These are phyloP conservation scores for Pseudoscleropodium purum DNA, from an alignment of 225 moss, liverwort and hornwort genomes.

Conservation along the genomic window DNA sequence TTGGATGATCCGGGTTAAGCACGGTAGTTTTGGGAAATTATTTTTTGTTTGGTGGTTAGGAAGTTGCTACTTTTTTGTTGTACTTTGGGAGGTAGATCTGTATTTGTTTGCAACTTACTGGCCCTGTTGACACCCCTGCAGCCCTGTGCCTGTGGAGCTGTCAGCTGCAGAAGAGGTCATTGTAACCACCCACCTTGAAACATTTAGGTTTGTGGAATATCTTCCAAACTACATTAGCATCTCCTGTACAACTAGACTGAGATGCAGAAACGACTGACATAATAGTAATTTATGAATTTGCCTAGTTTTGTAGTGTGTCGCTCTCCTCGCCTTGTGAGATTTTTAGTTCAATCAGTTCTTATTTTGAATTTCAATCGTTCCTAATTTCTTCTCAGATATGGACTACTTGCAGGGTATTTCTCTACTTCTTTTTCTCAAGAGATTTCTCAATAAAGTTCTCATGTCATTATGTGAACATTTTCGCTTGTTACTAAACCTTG, in stretches of 20 bases:
- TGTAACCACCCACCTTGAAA: conserved; percentile 69
- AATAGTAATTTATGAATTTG: neutral
- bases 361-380: neutral
- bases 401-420: neutral
- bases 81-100: neutral
- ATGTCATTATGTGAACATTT: neutral
- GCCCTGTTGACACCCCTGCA: conserved; percentile 2
- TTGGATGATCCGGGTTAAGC: neutral
- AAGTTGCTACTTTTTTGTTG: neutral
- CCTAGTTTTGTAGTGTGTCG: neutral
- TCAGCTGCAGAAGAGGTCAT: conserved; percentile 93
- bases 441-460: neutral
- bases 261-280: neutral
- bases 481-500: neutral
- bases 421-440: neutral
- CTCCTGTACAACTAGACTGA: neutral
- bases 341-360: neutral
- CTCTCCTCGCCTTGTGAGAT: neutral
- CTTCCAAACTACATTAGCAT: neutral
- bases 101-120: neutral
- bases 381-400: neutral
- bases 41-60: neutral
- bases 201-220: conserved; percentile 59
- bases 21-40: neutral
- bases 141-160: conserved; percentile 74